Evolutionary conservation across 352 stramenopile genomes (phyloP), one percentile per base, ranked within the genome.

Genomic region (Phytophthora sansomeana): DNA sequence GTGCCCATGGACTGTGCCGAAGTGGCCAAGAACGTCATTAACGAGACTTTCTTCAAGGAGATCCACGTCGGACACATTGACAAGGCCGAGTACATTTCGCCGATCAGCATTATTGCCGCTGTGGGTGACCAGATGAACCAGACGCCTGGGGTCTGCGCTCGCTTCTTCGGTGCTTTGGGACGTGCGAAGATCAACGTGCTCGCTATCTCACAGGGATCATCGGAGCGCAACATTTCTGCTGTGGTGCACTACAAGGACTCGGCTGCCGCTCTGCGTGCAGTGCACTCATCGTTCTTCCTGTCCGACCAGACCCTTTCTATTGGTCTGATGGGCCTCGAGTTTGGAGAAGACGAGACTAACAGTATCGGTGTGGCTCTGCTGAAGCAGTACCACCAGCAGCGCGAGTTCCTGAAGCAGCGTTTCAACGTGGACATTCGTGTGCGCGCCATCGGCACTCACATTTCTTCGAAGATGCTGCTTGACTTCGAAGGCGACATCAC

Each of bases 71-170:
- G 84, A 30, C 72, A 90, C 28, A 91, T 96, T 46, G 82, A 96
- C 46, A 91, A 90, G 56, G 87, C 85, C 21, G 86, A 91, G 61
- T 90, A 94, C 67, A 87, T 93, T 38, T 80, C 83, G 43, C 92
- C 93, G 2, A 93, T 96, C 60, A 97, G 87, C 74, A 98, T 99
- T 70, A 98, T 99, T 71, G 97, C 97, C 21, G 94, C 94, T 3
- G 95, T 99, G 19, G 96, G 96, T 36, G 96, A 99, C 72, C 96
- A 96, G 49, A 99, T 99, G 97, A 93, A 83, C 55, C 71, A 95
- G 54, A 97, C 91, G 4, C 85, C 93, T 6, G 96, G 96, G 7
- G 96, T 98, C 0, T 92, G 92, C 35, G 95, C 89, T 5, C 89
- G 93, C 33, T 99, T 99, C 78, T 98, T 98, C 68, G 83, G 85